Evolutionary conservation across 2,329 filamentous ascomycete species (phyloP).

Genomic region (Colletotrichum karsti): DNA sequence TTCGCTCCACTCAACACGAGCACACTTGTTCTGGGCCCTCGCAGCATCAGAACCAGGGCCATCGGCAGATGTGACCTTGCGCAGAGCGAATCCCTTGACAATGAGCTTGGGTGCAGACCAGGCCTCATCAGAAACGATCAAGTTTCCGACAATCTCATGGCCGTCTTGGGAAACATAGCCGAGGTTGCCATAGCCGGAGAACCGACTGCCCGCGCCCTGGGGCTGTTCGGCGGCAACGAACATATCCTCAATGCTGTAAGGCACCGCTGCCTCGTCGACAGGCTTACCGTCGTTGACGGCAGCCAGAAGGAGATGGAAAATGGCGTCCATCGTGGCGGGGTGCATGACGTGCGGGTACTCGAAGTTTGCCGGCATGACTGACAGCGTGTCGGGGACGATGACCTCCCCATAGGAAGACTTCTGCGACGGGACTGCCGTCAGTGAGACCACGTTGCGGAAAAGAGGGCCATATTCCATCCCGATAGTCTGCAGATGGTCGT

Average conservation of each 20-base stretch:
- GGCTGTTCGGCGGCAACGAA: not conserved
- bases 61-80: slow-evolving; percentile 27
- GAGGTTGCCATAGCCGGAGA: too few relatives aligned
- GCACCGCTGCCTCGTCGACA: slow-evolving; percentile 1
- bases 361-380: slow-evolving; percentile 39
- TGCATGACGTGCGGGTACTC: slow-evolving; percentile 41
- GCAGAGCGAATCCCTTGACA: slow-evolving; percentile 15
- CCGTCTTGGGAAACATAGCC: slow-evolving; percentile 3
- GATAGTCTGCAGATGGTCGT: slow-evolving; percentile 17
- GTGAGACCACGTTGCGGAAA: slow-evolving; percentile 21
- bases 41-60: too few relatives aligned
- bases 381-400: slow-evolving; percentile 26
- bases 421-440: not conserved
- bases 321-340: slow-evolving; percentile 41
- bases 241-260: slow-evolving; percentile 2
- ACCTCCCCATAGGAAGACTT: not conserved
- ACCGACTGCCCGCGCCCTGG: not conserved
- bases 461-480: slow-evolving; percentile 30
- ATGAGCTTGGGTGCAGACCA: slow-evolving; percentile 22
- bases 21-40: too few relatives aligned
- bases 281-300: slow-evolving; percentile 4
- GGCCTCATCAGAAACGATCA: slow-evolving; percentile 16
- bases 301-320: slow-evolving; percentile 31
- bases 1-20: too few relatives aligned
- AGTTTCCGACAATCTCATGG: slow-evolving; percentile 3